A percentile compares a stretch with the other conserved stretches of the same genome.
Evolutionary conservation across 495 filamentous ascomycete species (phyloP).

Genomic region (Sphaerosporella brunnea): DNA sequence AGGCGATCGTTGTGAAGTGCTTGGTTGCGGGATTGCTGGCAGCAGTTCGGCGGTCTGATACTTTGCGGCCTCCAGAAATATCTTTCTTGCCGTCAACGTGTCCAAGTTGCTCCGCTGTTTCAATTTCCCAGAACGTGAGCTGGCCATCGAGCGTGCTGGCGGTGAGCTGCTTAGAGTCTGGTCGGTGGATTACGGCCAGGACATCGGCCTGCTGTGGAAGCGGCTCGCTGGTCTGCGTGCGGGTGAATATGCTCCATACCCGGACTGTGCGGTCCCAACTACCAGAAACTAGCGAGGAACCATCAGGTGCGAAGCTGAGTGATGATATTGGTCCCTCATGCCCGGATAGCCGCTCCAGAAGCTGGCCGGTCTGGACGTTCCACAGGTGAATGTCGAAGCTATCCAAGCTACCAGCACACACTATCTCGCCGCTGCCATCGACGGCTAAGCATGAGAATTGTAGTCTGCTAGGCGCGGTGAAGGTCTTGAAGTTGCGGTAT

Average conservation of each 20-base stretch:
- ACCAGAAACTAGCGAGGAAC: slow-evolving; percentile 64
- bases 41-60: slow-evolving; percentile 71
- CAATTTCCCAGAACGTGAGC: slow-evolving; percentile 84
- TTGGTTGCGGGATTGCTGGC: slow-evolving; percentile 82
- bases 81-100: slow-evolving; percentile 78
- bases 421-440: slow-evolving; percentile 88
- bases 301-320: slow-evolving; percentile 72
- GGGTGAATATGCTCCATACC: slow-evolving; percentile 83
- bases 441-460: slow-evolving; percentile 88
- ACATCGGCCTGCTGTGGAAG: slow-evolving; percentile 80
- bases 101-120: slow-evolving; percentile 63
- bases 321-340: slow-evolving; percentile 86
- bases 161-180: slow-evolving; percentile 77
- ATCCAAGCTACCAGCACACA: slow-evolving; percentile 86
- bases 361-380: slow-evolving; percentile 93
- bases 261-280: slow-evolving; percentile 92
- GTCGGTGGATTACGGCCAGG: slow-evolving; percentile 67
- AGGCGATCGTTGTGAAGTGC: slow-evolving; percentile 68
- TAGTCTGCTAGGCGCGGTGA: slow-evolving; percentile 76
- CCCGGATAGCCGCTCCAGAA: slow-evolving; percentile 75
- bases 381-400: slow-evolving; percentile 95
- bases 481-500: slow-evolving; percentile 92
- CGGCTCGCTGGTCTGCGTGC: slow-evolving; percentile 88
- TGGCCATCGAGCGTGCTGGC: slow-evolving; percentile 88
- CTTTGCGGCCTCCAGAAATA: slow-evolving; percentile 76